These are phyloP conservation scores for Acer yangbiense DNA, from an alignment of 345 rosid species.

Conservation along the genomic window DNA sequence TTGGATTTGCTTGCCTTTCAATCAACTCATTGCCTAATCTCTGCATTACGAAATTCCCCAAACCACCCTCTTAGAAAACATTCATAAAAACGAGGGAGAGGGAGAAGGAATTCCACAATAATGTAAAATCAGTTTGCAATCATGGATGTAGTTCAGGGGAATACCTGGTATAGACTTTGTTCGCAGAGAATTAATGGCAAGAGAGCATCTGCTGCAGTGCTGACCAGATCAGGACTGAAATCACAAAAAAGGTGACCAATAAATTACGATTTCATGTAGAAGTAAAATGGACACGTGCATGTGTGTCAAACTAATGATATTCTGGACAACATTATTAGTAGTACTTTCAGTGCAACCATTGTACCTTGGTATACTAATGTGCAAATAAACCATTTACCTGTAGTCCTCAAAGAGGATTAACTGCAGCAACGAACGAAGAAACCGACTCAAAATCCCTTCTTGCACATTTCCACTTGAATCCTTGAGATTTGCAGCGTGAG, in stretches of 20 bases:
- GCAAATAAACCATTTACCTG: constrained; percentile 45
- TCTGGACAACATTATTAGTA: not conserved
- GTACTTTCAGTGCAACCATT: not conserved
- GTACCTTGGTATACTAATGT: not conserved
- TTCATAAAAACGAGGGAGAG: not conserved
- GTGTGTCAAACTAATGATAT: not conserved
- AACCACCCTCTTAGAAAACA: not conserved
- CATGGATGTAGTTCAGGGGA: not conserved
- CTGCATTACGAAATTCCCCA: constrained; percentile 34
- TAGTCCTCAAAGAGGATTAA: constrained; percentile 92
- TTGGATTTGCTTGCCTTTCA: constrained; percentile 66
- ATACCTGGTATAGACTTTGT: constrained; percentile 86
- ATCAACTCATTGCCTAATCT: constrained; percentile 76
- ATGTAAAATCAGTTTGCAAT: not conserved
- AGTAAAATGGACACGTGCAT: not conserved
- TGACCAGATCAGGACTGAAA: constrained; percentile 82
- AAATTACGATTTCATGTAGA: not conserved
- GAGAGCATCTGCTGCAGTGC: constrained; percentile 95
- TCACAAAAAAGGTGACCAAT: constrained; percentile 1
- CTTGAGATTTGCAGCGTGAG: constrained; percentile 55
- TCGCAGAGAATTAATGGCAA: constrained; percentile 95
- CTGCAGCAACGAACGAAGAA: constrained; percentile 72
- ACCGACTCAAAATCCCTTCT: constrained; percentile 75
- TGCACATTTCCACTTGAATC: constrained; percentile 58
- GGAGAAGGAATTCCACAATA: not conserved